These are phyloP conservation scores for Phytophthora foliorum DNA, from an alignment of 352 stramenopile species.

Conservation along the genomic window DNA sequence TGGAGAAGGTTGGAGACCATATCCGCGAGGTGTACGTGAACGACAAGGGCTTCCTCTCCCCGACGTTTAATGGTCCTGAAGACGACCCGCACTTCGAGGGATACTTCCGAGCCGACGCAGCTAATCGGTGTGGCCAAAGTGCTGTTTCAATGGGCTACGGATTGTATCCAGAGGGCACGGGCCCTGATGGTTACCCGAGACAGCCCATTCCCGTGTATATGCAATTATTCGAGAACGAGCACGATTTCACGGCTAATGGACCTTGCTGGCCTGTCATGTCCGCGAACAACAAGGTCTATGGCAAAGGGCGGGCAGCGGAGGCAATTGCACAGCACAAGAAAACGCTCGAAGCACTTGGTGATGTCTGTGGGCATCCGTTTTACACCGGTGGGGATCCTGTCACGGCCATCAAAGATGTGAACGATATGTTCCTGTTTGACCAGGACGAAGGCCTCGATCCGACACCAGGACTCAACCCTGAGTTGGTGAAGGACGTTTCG, in stretches of 20 bases:
- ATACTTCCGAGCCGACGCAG: conserved; percentile 79
- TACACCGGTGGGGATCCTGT: conserved; percentile 56
- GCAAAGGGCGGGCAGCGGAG: conserved; percentile 39
- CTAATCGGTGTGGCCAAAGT: conserved; percentile 77
- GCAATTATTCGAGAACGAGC: conserved; percentile 83
- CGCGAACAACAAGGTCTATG: conserved; percentile 63
- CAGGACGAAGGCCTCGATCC: conserved; percentile 61
- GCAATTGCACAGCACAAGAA: conserved; percentile 56
- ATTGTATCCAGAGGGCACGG: conserved; percentile 75
- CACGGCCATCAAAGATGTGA: conserved; percentile 76
- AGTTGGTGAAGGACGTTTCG: conserved; percentile 58
- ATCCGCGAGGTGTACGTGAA: conserved; percentile 81
- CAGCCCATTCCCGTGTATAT: conserved; percentile 84
- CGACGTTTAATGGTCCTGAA: conserved; percentile 70
- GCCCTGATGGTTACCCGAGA: conserved; percentile 59
- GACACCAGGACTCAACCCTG: conserved; percentile 54
- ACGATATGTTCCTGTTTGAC: conserved; percentile 82
- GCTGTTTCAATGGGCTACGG: conserved; percentile 75
- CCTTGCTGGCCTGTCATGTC: conserved; percentile 72
- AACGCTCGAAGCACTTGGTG: conserved; percentile 43
- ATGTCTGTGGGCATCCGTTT: conserved; percentile 65
- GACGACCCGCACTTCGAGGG: conserved; percentile 71
- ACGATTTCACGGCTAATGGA: conserved; percentile 79
- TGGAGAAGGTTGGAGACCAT: conserved; percentile 66
- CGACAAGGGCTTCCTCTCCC: conserved; percentile 67